Percentiles rank a stretch among this genome's conserved stretches.
Evolutionary conservation across 2,329 filamentous ascomycete genomes (phyloP).

Genomic region (Elsinoe australis): DNA sequence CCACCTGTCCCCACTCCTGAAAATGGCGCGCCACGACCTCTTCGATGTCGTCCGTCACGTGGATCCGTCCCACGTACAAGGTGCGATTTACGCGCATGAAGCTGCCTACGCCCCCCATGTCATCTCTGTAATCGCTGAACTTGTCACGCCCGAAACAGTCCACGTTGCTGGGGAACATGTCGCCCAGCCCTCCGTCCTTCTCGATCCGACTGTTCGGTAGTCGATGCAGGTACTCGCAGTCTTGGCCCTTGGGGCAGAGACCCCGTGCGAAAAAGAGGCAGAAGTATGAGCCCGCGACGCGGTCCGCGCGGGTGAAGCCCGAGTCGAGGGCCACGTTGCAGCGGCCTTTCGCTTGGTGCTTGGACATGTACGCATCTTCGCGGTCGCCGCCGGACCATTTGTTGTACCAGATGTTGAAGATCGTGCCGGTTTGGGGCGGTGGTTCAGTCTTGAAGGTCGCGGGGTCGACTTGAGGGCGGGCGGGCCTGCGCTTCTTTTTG

Average conservation of each 20-base stretch:
- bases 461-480: constrained; percentile 83
- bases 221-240: constrained; percentile 90
- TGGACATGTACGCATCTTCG: constrained; percentile 80
- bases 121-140: constrained; percentile 84
- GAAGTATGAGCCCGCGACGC: constrained; percentile 64
- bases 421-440: constrained; percentile 84
- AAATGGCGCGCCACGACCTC: constrained; percentile 93
- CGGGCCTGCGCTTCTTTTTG: constrained; percentile 81
- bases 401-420: constrained; percentile 99
- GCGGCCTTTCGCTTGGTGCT: constrained; percentile 72
- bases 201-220: constrained; percentile 53
- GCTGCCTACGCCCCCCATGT: constrained; percentile 92
- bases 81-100: constrained; percentile 94
- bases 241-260: constrained; percentile 72
- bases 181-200: constrained; percentile 52
- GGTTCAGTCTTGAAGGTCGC: constrained; percentile 74
- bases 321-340: constrained; percentile 71
- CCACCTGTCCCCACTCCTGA: constrained; percentile 90
- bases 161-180: constrained; percentile 86
- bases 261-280: constrained; percentile 88
- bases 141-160: constrained; percentile 95
- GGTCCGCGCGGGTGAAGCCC: constrained; percentile 46
- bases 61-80: constrained; percentile 85
- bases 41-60: constrained; percentile 94
- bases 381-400: constrained; percentile 96